Base-by-base conservation (phyloP, 2,329 filamentous ascomycete species). In the Hypoxylon sp. region DNA sequence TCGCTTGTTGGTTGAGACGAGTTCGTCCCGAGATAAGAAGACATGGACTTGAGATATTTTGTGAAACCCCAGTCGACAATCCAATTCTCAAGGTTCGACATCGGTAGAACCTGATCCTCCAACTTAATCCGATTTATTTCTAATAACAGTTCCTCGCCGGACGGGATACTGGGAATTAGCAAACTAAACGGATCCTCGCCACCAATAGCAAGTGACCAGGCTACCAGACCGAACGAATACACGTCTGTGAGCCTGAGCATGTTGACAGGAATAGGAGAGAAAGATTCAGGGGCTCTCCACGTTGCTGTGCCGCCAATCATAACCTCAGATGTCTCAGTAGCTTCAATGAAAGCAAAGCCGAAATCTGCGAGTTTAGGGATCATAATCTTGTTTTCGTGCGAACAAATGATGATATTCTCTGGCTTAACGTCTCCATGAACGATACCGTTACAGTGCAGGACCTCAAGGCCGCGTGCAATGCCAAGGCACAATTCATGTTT, bases 81-180 rank as follows among this genome's bases (percentile, higher is more conserved):
- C 50, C 50, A 52, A 22, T 11, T 37, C 50, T 52, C 50, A 14
- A 52, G 31, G n/a, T 52, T 52, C 31, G 50, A 52, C 50, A 52
- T 52, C 33, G 50, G 10, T 52, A 52, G 31, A 52, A 52, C 31
- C 31, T 52, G 17, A 17, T 52, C 29, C 31, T 17, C 17, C 22
- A 8, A 31, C 10, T 52, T 52, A 22, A 52, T 17, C 22, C 50
- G 29, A 5, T 52, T 29, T 9, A 52, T 52, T 9, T 52, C 50
- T 14, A 52, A 19, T 22, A 52, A 17, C 35, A 17, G 29, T 33
- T 52, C 50, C 8, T 52, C 31, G 4, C 50, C 24, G 19, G 19
- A 11, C 17, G 37, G 11, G 6, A 17, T 35, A 22, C 8, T 17
- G 19, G 50, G 14, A 14, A 52, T 6, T 11, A 52, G 11, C 19